These are phyloP conservation scores for Exophiala mesophila DNA, from an alignment of 2,329 filamentous ascomycete species.

Conservation along the genomic window DNA sequence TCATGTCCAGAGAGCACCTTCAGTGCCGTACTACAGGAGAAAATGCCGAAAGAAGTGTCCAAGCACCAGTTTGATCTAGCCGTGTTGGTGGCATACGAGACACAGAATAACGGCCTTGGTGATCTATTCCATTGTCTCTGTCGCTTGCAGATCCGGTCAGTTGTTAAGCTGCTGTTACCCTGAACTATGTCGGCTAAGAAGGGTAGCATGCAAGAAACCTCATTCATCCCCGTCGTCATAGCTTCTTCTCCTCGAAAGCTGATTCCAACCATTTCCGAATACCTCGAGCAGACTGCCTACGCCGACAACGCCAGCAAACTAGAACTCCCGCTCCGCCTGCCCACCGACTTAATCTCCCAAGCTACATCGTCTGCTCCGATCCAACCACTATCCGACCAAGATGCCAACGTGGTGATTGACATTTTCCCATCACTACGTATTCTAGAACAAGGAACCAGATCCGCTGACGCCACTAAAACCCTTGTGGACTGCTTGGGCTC, in stretches of 20 bases:
- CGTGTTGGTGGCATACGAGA: too few species aligned
- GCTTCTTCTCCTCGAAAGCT: conserved; percentile 6
- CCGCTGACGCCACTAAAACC: conserved; percentile 7
- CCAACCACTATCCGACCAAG: conserved; percentile 28
- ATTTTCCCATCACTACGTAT: conserved; percentile 26
- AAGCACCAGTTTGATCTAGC: too few species aligned
- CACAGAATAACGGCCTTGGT: too few species aligned
- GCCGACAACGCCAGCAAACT: conserved; percentile 19
- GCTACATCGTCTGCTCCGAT: conserved; percentile 19
- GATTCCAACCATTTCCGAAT: conserved; percentile 7
- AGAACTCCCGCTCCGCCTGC: too few species aligned
- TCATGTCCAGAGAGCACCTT: too few species aligned
- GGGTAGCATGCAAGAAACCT: too few species aligned
- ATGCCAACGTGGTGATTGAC: conserved; percentile 32
- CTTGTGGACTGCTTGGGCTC: conserved; percentile 13
- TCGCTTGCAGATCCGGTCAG: not conserved
- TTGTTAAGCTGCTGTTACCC: too few species aligned
- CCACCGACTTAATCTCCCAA: conserved; percentile 10
- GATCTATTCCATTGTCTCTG: not conserved
- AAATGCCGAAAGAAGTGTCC: too few species aligned
- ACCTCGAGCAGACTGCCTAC: conserved; percentile 3
- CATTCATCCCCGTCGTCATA: too few species aligned
- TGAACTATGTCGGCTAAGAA: too few species aligned
- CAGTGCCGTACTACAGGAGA: too few species aligned
- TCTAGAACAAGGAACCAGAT: conserved; percentile 22